Conservation (phyloP, 495 filamentous ascomycete genomes). For the Neurospora sp. region DNA sequence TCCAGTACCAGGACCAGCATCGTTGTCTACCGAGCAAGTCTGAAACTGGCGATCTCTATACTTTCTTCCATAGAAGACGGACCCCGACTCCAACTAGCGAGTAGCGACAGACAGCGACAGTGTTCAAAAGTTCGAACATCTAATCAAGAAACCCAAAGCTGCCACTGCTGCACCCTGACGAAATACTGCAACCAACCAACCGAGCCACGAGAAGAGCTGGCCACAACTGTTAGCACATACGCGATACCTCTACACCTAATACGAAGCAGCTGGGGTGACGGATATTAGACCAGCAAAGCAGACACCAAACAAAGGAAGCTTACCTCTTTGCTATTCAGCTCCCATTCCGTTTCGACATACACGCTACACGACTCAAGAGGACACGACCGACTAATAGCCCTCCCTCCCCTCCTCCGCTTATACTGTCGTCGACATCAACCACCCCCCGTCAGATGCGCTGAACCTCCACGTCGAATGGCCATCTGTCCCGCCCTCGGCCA, state of each 20-base stretch:
- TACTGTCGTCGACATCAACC: background rate
- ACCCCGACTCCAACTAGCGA: too few relatives aligned
- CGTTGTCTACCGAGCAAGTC: background rate
- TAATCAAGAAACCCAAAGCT: background rate
- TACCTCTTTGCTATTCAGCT: background rate
- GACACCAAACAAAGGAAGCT: background rate
- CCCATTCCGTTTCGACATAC: background rate
- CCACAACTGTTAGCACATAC: background rate
- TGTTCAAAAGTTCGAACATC: background rate
- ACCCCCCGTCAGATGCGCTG: conserved; percentile 16
- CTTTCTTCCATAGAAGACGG: background rate
- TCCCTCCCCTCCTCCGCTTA: background rate
- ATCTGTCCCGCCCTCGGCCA: conserved; percentile 25
- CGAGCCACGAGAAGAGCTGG: background rate
- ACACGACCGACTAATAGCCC: background rate
- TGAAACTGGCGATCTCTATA: background rate
- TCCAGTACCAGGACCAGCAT: background rate
- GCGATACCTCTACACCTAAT: background rate
- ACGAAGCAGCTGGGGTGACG: background rate
- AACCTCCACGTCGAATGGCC: conserved; percentile 28
- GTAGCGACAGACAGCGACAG: background rate
- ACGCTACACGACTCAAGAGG: background rate
- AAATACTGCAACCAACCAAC: background rate
- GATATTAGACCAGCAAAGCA: background rate
- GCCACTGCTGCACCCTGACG: background rate